Evolutionary conservation across 2,329 filamentous ascomycete species (phyloP).

Genomic region (Dothiorella sarmentorum): DNA sequence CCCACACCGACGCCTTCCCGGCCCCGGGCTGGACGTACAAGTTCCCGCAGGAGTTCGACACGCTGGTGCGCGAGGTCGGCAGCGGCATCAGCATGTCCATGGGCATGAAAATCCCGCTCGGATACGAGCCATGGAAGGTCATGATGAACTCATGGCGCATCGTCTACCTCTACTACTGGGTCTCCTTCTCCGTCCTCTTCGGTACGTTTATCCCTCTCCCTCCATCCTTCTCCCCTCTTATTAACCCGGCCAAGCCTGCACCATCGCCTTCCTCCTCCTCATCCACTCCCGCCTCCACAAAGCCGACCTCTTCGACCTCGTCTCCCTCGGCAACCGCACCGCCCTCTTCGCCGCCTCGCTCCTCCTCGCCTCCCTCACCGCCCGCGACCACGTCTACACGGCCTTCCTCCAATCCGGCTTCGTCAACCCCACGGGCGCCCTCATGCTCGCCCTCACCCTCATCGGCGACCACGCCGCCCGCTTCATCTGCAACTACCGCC

Average conservation of each 20-base stretch:
- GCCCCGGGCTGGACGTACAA: constrained; percentile 18
- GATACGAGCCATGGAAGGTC: constrained; percentile 28
- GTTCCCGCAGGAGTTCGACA: constrained; percentile 23
- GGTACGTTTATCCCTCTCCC: not conserved
- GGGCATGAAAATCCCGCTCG: constrained; percentile 33
- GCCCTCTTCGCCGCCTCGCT: constrained; percentile 28
- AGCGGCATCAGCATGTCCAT: constrained; percentile 34
- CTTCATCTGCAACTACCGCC: constrained; percentile 29
- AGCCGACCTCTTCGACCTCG: constrained; percentile 39
- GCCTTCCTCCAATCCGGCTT: constrained; percentile 31
- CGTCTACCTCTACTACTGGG: constrained; percentile 39
- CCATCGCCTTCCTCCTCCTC: constrained; percentile 38
- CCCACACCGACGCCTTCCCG: constrained; percentile 23
- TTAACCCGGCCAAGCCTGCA: constrained; percentile 23
- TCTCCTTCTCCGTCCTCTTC: constrained; percentile 35
- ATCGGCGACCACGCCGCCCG: constrained; percentile 31
- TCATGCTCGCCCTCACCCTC: constrained; percentile 34
- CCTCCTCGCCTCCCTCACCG: constrained; percentile 31
- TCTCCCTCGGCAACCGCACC: constrained; percentile 33
- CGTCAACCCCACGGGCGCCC: constrained; percentile 34
- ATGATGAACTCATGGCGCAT: constrained; percentile 30
- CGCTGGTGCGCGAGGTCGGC: constrained; percentile 25
- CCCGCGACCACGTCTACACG: constrained; percentile 24
- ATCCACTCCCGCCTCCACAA: constrained; percentile 35
- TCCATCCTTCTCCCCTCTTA: not conserved